These are phyloP conservation scores for Alternaria sp. DNA, from an alignment of 2,329 filamentous ascomycete species.

Conservation along the genomic window DNA sequence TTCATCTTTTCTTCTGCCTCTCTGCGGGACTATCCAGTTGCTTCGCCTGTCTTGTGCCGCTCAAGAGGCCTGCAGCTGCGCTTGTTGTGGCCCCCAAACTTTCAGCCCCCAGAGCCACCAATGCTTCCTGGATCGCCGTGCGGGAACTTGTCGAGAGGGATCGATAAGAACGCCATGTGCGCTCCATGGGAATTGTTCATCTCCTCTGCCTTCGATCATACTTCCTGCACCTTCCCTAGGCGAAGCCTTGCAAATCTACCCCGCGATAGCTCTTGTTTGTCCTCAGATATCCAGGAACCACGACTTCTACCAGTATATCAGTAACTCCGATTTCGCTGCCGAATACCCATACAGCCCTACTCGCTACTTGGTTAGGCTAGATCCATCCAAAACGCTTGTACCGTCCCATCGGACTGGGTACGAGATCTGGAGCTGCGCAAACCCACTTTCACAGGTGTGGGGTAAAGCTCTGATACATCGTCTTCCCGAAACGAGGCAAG, in stretches of 20 bases:
- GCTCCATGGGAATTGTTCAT: background rate
- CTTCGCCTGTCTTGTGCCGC: constrained; percentile 4
- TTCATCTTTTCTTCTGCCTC: background rate
- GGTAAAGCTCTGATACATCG: background rate
- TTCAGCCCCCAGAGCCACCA: constrained; percentile 24
- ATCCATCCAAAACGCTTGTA: background rate
- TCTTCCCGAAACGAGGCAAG: background rate
- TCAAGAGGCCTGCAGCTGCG: constrained; percentile 3
- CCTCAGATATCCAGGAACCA: background rate
- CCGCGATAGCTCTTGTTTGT: background rate
- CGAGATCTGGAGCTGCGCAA: background rate
- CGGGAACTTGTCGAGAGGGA: background rate
- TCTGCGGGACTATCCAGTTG: background rate
- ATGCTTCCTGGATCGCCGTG: background rate
- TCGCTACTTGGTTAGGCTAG: background rate
- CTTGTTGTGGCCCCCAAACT: constrained; percentile 14
- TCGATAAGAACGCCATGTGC: constrained; percentile 7
- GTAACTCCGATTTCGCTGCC: background rate
- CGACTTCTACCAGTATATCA: background rate
- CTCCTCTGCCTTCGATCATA: background rate
- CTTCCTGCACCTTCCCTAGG: background rate
- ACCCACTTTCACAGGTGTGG: background rate
- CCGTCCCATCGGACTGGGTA: background rate
- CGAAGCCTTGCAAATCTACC: background rate
- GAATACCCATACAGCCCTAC: background rate